phyloP scores from a whole-genome alignment of 2,329 filamentous ascomycete species.

The Aspergillus piperis region DNA sequence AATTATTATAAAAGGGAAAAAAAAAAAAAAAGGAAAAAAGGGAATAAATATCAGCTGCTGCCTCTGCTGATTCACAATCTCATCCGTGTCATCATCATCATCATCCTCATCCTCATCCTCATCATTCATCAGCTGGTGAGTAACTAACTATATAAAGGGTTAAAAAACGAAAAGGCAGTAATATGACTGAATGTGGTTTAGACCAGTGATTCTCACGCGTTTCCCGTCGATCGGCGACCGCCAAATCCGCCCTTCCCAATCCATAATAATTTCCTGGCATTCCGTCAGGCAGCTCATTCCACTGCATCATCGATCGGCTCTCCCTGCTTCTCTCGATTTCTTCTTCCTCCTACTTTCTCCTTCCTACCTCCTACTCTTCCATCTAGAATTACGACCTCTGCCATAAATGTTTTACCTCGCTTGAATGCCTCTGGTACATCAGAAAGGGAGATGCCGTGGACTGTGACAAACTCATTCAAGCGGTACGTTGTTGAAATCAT shows the following conservation, averaged over 20 bases:
- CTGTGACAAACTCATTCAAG: conserved; percentile 54
- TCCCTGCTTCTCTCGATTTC: conserved; percentile 3
- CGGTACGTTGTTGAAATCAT: conserved; percentile 36
- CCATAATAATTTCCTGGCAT: conserved; percentile 14
- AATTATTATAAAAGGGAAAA: too few species aligned
- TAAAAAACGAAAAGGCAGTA: conserved; percentile 10
- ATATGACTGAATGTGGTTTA: conserved; percentile 34
- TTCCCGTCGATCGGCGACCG: conserved; percentile 26
- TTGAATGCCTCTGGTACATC: conserved; percentile 11
- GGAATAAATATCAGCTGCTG: too few species aligned
- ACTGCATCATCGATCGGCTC: conserved; percentile 15
- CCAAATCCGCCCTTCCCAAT: conserved; percentile 19
- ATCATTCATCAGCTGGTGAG: background rate
- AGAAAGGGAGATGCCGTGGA: conserved; percentile 49
- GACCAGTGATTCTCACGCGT: conserved; percentile 26
- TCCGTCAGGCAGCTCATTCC: conserved; percentile 5
- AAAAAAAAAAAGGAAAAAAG: too few species aligned
- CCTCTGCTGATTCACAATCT: too few species aligned
- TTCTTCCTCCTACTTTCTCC: background rate
- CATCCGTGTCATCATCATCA: too few species aligned
- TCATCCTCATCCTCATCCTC: too few species aligned
- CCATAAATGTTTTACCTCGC: conserved; percentile 19
- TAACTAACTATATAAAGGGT: too few species aligned
- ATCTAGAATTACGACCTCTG: background rate
- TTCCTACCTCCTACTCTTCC: background rate